phyloP scores from a whole-genome alignment of 306 rosid genomes.

The Fragaria vesca region DNA sequence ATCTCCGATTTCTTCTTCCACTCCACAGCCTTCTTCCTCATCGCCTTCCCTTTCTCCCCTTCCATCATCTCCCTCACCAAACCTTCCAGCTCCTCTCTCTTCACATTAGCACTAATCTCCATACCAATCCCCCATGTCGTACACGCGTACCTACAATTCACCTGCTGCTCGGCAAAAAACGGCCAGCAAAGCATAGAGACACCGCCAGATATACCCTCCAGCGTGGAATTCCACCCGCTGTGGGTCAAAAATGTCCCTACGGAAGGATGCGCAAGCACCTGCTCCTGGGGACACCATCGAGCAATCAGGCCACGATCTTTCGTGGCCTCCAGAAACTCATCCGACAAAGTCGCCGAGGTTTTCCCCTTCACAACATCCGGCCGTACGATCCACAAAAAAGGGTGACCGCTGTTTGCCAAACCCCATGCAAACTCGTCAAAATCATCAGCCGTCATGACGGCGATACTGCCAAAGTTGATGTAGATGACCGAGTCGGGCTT shows the following conservation, averaged over 20 bases:
- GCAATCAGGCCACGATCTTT: constrained; percentile 15
- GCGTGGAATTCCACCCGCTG: constrained; percentile 22
- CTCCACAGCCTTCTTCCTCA: constrained; percentile 17
- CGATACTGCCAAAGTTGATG: constrained; percentile 22
- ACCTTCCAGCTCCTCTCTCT: neutral
- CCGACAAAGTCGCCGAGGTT: neutral
- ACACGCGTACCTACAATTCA: constrained; percentile 20
- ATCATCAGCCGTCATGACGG: constrained; percentile 12
- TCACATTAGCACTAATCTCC: constrained; percentile 12
- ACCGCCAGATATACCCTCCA: constrained; percentile 21
- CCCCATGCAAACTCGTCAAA: constrained; percentile 25
- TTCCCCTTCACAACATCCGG: constrained; percentile 11
- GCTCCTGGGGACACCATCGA: constrained; percentile 16
- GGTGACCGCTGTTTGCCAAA: constrained; percentile 14
- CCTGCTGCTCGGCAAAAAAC: constrained; percentile 23
- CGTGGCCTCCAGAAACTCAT: neutral
- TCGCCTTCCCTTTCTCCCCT: constrained; percentile 9
- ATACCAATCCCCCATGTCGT: constrained; percentile 23
- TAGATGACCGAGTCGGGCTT: constrained; percentile 5
- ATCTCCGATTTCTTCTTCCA: constrained; percentile 25
- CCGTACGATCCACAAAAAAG: constrained; percentile 10
- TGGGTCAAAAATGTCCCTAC: constrained; percentile 18
- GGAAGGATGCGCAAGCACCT: constrained; percentile 16
- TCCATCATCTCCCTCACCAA: constrained; percentile 23
- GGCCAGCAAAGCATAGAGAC: constrained; percentile 24